These are phyloP conservation scores for Hypoxylon trugodes DNA, from an alignment of 495 filamentous ascomycete species.

Conservation along the genomic window DNA sequence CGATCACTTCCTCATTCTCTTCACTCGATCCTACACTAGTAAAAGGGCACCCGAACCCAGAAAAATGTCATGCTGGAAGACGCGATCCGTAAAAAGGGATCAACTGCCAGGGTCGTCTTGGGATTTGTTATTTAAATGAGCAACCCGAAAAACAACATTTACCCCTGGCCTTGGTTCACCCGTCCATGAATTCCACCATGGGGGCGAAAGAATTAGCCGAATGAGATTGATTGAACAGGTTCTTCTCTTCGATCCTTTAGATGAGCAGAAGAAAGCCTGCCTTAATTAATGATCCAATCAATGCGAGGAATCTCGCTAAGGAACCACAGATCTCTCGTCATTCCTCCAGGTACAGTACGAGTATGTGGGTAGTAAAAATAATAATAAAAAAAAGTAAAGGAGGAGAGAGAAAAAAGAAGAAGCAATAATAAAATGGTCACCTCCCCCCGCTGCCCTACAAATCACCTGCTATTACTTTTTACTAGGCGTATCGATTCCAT, in stretches of 20 bases:
- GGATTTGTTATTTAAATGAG: slow-evolving; percentile 31
- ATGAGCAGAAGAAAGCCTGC: slow-evolving; percentile 27
- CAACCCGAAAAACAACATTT: slow-evolving; percentile 21
- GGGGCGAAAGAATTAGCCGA: slow-evolving; percentile 33
- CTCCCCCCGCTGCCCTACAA: slow-evolving; percentile 3
- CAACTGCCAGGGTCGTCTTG: slow-evolving; percentile 25
- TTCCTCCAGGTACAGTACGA: neutral
- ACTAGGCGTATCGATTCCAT: neutral
- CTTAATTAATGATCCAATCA: slow-evolving; percentile 26
- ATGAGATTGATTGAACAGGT: slow-evolving; percentile 16
- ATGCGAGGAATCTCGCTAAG: slow-evolving; percentile 6
- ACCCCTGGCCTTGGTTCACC: slow-evolving; percentile 11
- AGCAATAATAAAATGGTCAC: slow-evolving; percentile 18
- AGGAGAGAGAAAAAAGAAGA: no score
- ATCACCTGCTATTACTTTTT: neutral
- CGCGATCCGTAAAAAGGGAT: slow-evolving; percentile 22
- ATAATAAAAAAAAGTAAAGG: slow-evolving; percentile 8
- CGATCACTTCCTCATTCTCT: slow-evolving; percentile 30
- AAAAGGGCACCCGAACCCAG: slow-evolving; percentile 1
- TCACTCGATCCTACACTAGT: slow-evolving; percentile 15
- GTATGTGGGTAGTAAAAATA: neutral
- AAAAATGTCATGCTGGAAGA: neutral
- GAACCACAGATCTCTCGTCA: slow-evolving; percentile 8
- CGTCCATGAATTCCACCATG: slow-evolving; percentile 4
- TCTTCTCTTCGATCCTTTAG: slow-evolving; percentile 29